Base-by-base conservation (phyloP, 1,284 basidiomycete genomes). In the Trichosporon sp. region DNA sequence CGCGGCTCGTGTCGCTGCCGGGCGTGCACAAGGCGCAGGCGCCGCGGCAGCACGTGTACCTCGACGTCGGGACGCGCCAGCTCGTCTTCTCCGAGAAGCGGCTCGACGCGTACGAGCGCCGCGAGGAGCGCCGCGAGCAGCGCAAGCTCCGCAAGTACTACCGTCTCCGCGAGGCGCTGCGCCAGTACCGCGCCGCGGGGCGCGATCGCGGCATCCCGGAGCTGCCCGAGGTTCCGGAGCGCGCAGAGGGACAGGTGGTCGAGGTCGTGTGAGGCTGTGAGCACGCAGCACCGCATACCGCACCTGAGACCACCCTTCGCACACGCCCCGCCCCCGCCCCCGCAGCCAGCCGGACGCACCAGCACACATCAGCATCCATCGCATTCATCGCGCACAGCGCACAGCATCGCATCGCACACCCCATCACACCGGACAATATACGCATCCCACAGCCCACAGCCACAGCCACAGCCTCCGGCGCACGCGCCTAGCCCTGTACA, bases 71-170 rank as follows among this genome's bases (percentile, higher is more conserved):
- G 15, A 31, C 27, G 15, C 56, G 56, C 27, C 56, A 60, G 29
- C 56, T 60, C 56, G 56, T 60, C 15, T 60, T 60, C 56, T n/a
- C 15, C 56, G 27, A 29, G 56, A 13, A n/a, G 7, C 18, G 21
- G 13, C 56, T 60, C 15, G 56, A 60, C 56, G 56, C 56, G 15
- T 31, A 60, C 56, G 56, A 60, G 29, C 56, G 56, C 56, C 27
- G 56, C 56, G 18, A 60, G 29, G 56, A 31, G 56, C 56, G 56
- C 56, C 27, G 27, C 18, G 27, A 31, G 32, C 27, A 31, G 27
- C 56, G 56, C 56, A 31, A 29, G 18, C 56, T 60, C 8, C 56
- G 56, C 56, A 60, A 60, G 56, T 60, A 60, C 56, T 60, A 60
- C 27, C 56, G 56, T 15, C 56, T 60, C 21, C 47, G 47, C 11